A percentile compares a stretch with the other conserved stretches of the same genome.
phyloP scores from a whole-genome alignment of 345 rosid species.

The Hirschfeldia incana region DNA sequence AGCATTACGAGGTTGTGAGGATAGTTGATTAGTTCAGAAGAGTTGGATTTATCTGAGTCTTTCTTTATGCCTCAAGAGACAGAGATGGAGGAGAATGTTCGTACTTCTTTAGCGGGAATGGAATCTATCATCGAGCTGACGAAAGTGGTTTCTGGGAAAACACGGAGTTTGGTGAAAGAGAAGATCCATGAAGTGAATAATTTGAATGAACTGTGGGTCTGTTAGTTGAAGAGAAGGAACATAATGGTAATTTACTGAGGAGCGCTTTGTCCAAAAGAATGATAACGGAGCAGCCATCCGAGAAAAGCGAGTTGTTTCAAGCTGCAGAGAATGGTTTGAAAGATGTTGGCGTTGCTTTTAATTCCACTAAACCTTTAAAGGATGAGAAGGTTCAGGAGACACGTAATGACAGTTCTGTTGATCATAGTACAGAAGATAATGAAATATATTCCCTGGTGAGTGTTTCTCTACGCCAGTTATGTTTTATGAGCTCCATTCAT shows the following conservation, averaged over 20 bases:
- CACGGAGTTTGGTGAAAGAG: slow-evolving; percentile 61
- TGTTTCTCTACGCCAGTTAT: slow-evolving; percentile 22
- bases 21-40: slow-evolving; percentile 65
- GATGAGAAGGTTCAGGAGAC: slow-evolving; percentile 45
- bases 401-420: not conserved
- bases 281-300: slow-evolving; percentile 54
- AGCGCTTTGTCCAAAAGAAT: slow-evolving; percentile 82
- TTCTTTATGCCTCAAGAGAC: slow-evolving; percentile 84
- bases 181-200: slow-evolving; percentile 60
- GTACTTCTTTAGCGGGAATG: slow-evolving; percentile 91
- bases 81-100: slow-evolving; percentile 77
- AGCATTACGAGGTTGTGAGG: slow-evolving; percentile 58
- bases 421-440: no score
- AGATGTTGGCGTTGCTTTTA: slow-evolving; percentile 72
- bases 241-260: slow-evolving; percentile 78
- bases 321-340: slow-evolving; percentile 85
- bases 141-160: not conserved
- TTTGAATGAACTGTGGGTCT: slow-evolving; percentile 65
- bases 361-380: slow-evolving; percentile 49
- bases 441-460: slow-evolving; percentile 55
- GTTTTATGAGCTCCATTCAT: slow-evolving; percentile 16
- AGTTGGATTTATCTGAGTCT: slow-evolving; percentile 75
- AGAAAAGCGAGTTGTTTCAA: slow-evolving; percentile 64
- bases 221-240: slow-evolving; percentile 84
- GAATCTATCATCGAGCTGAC: slow-evolving; percentile 29